Evolutionary conservation across 2,329 filamentous ascomycete genomes (phyloP).

Genomic region (Lizonia empirigonia): DNA sequence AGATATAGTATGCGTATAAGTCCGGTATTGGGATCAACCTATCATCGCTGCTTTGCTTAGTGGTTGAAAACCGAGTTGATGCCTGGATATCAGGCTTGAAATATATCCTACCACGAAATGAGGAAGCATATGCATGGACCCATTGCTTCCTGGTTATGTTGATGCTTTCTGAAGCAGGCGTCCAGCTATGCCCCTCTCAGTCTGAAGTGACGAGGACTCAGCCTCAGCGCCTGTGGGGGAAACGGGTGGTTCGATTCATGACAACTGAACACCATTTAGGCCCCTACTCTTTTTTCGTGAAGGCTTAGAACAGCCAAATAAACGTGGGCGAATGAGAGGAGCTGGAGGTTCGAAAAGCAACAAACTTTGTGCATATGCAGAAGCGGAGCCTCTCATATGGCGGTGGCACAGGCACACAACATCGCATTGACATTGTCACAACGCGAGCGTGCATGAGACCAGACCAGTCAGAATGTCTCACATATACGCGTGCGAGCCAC

Average conservation of each 20-base stretch:
- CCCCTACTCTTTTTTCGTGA: constrained; percentile 15
- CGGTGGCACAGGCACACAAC: constrained; percentile 38
- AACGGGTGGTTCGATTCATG: constrained; percentile 21
- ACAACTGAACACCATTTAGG: constrained; percentile 21
- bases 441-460: constrained; percentile 19
- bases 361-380: constrained; percentile 20
- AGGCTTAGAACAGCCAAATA: constrained; percentile 12
- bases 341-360: constrained; percentile 1
- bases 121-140: constrained; percentile 29
- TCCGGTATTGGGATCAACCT: constrained; percentile 14
- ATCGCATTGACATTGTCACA: constrained; percentile 14
- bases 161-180: constrained; percentile 29
- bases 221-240: constrained; percentile 36
- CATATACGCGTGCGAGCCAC: constrained; percentile 29
- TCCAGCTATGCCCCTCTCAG: constrained; percentile 30
- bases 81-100: constrained; percentile 25
- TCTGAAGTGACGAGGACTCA: constrained; percentile 30
- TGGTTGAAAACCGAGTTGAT: constrained; percentile 11
- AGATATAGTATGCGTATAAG: constrained; percentile 10
- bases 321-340: constrained; percentile 25
- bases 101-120: constrained; percentile 35
- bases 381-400: constrained; percentile 22
- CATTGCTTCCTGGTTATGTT: constrained; percentile 20
- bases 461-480: constrained; percentile 21
- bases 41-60: constrained; percentile 16